These are phyloP conservation scores for Nicotiana knightiana DNA, from an alignment of 257 asterid genomes.

Conservation along the genomic window DNA sequence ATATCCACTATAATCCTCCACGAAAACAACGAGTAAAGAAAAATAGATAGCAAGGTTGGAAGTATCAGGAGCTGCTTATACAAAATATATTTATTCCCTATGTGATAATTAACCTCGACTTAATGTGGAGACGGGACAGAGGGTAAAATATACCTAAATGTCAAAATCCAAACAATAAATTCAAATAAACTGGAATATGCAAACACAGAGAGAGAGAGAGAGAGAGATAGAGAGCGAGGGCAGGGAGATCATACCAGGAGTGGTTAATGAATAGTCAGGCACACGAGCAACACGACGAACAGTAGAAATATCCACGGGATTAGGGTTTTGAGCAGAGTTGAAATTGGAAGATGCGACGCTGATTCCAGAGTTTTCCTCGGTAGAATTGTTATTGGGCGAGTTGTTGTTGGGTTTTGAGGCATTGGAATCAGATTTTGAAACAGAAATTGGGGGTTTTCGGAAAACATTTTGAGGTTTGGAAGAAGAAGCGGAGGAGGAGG, in stretches of 20 bases:
- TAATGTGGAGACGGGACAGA: too few species aligned
- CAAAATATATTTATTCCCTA: background rate
- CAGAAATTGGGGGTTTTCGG: constrained; percentile 26
- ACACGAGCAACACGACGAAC: background rate
- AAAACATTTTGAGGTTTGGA: background rate
- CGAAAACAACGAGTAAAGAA: background rate
- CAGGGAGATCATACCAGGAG: constrained; percentile 19
- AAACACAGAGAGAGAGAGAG: too few species aligned
- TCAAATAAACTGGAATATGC: background rate
- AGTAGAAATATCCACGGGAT: constrained; percentile 10
- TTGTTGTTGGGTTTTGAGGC: constrained; percentile 17
- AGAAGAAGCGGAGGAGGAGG: background rate
- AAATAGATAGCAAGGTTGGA: background rate
- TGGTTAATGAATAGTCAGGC: constrained; percentile 13
- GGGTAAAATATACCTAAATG: background rate
- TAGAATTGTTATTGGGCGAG: constrained; percentile 4
- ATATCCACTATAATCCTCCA: background rate
- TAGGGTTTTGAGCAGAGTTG: constrained; percentile 25
- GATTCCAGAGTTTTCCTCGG: constrained; percentile 26
- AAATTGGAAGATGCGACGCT: constrained; percentile 51
- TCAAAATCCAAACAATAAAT: background rate
- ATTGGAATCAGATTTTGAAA: constrained; percentile 19
- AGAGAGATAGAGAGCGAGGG: background rate
- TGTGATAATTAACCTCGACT: too few species aligned
- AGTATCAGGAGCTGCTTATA: background rate